phyloP scores from a whole-genome alignment of 2,329 filamentous ascomycete genomes.

The Mollisia scopiformis region DNA sequence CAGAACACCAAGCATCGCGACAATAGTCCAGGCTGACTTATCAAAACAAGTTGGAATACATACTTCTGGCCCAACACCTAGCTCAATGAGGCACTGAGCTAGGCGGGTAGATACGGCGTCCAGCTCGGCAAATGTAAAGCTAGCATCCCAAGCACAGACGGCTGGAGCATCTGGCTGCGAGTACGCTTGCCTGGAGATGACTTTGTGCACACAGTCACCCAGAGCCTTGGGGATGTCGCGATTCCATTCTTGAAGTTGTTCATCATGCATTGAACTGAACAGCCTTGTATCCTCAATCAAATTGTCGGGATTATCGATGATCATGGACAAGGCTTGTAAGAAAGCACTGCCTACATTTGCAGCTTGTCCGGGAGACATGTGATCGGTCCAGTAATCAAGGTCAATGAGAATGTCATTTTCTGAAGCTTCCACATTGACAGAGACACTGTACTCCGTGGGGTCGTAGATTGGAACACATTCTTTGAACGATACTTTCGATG shows the following conservation, averaged over 20 bases:
- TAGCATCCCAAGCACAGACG: conserved; percentile 24
- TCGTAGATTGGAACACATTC: conserved; percentile 20
- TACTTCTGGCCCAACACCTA: conserved; percentile 16
- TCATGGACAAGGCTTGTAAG: conserved; percentile 39
- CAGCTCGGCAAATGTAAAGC: conserved; percentile 24
- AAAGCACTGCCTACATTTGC: conserved; percentile 42
- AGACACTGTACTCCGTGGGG: conserved; percentile 1
- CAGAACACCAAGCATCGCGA: conserved; percentile 33
- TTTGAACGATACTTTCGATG: conserved; percentile 9
- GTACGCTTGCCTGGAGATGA: conserved; percentile 12
- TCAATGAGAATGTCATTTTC: too few relatives aligned
- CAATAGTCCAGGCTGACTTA: conserved; percentile 28
- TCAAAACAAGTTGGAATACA: conserved; percentile 27
- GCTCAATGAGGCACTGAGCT: conserved; percentile 9
- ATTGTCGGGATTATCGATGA: conserved; percentile 14
- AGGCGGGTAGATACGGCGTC: conserved; percentile 13
- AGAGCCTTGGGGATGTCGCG: not conserved
- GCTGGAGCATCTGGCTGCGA: conserved; percentile 17
- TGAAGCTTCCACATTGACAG: too few relatives aligned
- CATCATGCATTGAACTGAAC: not conserved
- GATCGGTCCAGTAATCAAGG: conserved; percentile 45
- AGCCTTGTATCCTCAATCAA: conserved; percentile 15
- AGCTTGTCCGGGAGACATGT: conserved; percentile 42
- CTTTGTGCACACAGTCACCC: conserved; percentile 14
- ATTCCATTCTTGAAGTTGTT: not conserved